These are phyloP conservation scores for Cyathus striatus DNA, from an alignment of 768 basidiomycete genomes.

Conservation along the genomic window DNA sequence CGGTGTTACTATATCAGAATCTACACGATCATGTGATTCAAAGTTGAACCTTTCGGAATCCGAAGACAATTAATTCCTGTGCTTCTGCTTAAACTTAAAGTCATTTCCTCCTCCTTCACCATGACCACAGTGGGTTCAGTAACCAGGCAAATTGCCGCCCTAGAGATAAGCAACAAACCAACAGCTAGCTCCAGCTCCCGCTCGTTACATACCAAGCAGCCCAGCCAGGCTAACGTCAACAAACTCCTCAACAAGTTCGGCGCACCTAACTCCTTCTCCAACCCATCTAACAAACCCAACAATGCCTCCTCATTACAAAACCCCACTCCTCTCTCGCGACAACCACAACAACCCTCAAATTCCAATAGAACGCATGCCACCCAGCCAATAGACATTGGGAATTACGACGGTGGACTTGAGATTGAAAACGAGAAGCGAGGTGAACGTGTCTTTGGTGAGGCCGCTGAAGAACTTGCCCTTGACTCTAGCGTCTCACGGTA, in stretches of 20 bases:
- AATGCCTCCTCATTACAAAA: conserved; percentile 42
- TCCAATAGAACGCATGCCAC: not conserved
- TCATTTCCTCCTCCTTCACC: not conserved
- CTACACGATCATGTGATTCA: no score
- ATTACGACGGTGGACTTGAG: conserved; percentile 97
- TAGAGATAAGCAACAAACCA: conserved; percentile 58
- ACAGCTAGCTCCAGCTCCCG: conserved; percentile 22
- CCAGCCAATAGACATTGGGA: conserved; percentile 66
- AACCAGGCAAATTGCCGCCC: conserved; percentile 63
- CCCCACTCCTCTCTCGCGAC: conserved; percentile 14
- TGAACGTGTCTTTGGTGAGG: conserved; percentile 69
- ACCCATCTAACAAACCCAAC: conserved; percentile 23
- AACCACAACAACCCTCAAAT: not conserved
- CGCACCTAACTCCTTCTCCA: conserved; percentile 51
- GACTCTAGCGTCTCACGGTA: conserved; percentile 76
- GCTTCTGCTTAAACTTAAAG: no score
- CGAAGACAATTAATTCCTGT: no score
- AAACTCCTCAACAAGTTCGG: conserved; percentile 75
- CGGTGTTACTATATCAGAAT: no score
- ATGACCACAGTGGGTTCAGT: conserved; percentile 47
- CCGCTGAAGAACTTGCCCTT: conserved; percentile 75
- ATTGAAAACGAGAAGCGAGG: conserved; percentile 78
- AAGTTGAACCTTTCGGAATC: no score
- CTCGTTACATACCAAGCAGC: conserved; percentile 43
- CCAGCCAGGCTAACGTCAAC: conserved; percentile 56